Conservation (phyloP, 768 basidiomycete genomes). For the Mycena capillaripes region DNA sequence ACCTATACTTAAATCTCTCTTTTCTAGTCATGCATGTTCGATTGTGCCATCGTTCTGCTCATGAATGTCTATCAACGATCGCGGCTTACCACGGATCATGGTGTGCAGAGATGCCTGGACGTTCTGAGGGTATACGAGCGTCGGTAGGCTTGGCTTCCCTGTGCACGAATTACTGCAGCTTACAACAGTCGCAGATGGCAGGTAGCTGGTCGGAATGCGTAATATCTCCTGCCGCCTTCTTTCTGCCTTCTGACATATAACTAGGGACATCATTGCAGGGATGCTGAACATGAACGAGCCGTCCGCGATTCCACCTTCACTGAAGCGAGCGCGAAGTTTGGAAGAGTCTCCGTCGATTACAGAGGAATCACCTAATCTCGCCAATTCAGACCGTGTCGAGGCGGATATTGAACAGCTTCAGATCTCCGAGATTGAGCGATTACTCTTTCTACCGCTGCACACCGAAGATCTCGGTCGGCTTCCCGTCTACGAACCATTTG, state of each 20-base stretch:
- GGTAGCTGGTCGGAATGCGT: constrained; percentile 28
- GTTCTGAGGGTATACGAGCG: constrained; percentile 30
- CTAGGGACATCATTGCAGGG: constrained; percentile 30
- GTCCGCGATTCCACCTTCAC: not conserved
- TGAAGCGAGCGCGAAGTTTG: constrained; percentile 27
- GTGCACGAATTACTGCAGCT: too few relatives aligned
- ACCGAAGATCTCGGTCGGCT: not conserved
- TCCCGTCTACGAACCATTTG: not conserved
- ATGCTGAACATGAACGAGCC: constrained; percentile 18
- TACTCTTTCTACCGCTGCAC: not conserved
- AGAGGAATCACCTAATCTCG: constrained; percentile 5
- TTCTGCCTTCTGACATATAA: not conserved
- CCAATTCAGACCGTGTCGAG: not conserved
- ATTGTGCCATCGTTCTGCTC: constrained; percentile 27
- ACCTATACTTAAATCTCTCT: not conserved
- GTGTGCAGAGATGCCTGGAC: constrained; percentile 23
- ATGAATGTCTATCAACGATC: constrained; percentile 29
- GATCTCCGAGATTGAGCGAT: constrained; percentile 22
- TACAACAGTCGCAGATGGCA: constrained; percentile 24
- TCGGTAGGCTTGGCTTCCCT: too few relatives aligned
- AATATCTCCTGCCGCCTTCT: not conserved
- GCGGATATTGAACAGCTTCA: constrained; percentile 17
- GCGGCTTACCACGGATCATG: constrained; percentile 26
- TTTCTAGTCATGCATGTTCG: constrained; percentile 25
- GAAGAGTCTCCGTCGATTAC: not conserved